phyloP scores from a whole-genome alignment of 768 basidiomycete genomes.

The Macrolepiota dolichaula region DNA sequence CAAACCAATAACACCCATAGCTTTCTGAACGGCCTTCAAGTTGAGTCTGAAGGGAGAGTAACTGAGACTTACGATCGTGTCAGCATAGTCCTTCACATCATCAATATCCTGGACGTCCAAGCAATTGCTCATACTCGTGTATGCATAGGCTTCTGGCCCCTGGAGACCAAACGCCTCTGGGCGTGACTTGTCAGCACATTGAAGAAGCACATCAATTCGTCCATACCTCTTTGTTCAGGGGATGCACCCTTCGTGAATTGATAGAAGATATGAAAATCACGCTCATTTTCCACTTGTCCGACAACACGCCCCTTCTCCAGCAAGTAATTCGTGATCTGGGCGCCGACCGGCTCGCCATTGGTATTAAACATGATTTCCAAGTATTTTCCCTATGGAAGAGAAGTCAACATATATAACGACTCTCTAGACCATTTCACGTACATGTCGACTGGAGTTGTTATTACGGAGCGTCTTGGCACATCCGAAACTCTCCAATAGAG shows the following conservation, averaged over 20 bases:
- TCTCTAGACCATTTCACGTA: constrained; percentile 35
- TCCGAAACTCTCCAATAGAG: constrained; percentile 94
- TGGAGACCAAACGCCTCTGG: constrained; percentile 92
- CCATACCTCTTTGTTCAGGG: constrained; percentile 79
- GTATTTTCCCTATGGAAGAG: constrained; percentile 81
- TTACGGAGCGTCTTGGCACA: constrained; percentile 99
- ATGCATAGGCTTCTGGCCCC: constrained; percentile 93
- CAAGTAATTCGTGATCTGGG: constrained; percentile 97
- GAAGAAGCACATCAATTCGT: background rate
- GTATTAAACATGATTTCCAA: constrained; percentile 98
- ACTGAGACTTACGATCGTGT: constrained; percentile 69
- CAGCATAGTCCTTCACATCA: constrained; percentile 81
- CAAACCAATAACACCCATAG: constrained; percentile 94
- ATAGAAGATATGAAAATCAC: constrained; percentile 99
- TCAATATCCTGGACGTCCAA: constrained; percentile 89
- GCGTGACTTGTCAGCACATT: constrained; percentile 12
- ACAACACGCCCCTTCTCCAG: constrained; percentile 97
- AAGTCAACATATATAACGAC: constrained; percentile 13
- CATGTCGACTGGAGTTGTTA: constrained; percentile 98
- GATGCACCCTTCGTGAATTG: constrained; percentile 97
- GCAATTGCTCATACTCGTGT: constrained; percentile 91
- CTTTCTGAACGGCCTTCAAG: constrained; percentile 50
- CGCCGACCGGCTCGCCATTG: constrained; percentile 91
- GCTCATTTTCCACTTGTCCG: constrained; percentile 93
- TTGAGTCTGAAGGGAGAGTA: background rate